Evolutionary conservation across 176 grass and related monocot genomes (phyloP).

Genomic region (Themeda triandra): DNA sequence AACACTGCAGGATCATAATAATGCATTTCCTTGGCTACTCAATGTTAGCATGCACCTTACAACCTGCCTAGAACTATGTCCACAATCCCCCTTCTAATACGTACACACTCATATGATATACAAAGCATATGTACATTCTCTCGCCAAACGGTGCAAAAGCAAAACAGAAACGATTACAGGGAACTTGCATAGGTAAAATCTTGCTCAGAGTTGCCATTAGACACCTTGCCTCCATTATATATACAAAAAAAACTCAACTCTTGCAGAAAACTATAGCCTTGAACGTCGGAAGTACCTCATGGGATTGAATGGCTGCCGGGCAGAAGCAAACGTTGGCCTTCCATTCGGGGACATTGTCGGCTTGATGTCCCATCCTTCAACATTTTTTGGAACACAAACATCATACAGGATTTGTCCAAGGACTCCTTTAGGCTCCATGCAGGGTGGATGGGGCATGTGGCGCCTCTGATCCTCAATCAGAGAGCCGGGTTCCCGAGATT

Average conservation of each 20-base stretch:
- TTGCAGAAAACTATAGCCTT: constrained; percentile 53
- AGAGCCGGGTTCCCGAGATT: constrained; percentile 53
- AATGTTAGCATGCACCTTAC: constrained; percentile 22
- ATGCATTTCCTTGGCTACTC: constrained; percentile 6
- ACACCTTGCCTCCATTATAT: constrained; percentile 48
- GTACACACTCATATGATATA: constrained; percentile 41
- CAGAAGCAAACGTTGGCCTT: constrained; percentile 38
- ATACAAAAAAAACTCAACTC: constrained; percentile 50
- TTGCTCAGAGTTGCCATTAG: constrained; percentile 33
- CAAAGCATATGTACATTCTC: constrained; percentile 45
- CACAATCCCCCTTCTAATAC: constrained; percentile 21
- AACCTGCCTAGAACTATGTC: constrained; percentile 23
- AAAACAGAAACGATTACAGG: constrained; percentile 25
- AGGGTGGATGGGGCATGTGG: constrained; percentile 48
- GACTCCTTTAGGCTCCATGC: constrained; percentile 84
- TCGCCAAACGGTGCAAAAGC: constrained; percentile 26
- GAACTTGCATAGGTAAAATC: constrained; percentile 44
- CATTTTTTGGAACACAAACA: constrained; percentile 81
- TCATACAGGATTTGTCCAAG: constrained; percentile 86
- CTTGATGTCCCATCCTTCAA: constrained; percentile 98
- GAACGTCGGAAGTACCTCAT: constrained; percentile 82
- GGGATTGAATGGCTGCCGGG: constrained; percentile 66
- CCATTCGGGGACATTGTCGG: constrained; percentile 60
- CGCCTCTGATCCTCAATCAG: constrained; percentile 48
- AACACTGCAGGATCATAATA: constrained; percentile 18